Percentiles rank a stretch among this genome's conserved stretches.
Evolutionary conservation across 306 rosid species (phyloP).

Genomic region (Hippophae rhamnoides): DNA sequence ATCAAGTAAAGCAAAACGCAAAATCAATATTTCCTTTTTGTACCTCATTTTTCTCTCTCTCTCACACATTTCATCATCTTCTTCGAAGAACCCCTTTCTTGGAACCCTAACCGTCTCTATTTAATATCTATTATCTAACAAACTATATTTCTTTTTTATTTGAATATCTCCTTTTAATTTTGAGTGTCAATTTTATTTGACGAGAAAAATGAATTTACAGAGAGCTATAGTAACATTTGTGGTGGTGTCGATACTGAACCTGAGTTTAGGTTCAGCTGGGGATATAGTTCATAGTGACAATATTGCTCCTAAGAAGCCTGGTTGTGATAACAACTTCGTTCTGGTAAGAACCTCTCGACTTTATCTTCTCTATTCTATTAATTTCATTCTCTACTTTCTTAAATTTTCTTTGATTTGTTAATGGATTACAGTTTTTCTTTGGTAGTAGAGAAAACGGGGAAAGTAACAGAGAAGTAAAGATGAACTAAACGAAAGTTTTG

Average conservation of each 20-base stretch:
- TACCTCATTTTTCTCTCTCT: background rate
- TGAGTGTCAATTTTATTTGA: background rate
- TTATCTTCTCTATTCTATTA: background rate
- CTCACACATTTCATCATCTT: constrained; percentile 16
- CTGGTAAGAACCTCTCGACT: constrained; percentile 45
- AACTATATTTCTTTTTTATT: background rate
- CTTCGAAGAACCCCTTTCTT: constrained; percentile 18
- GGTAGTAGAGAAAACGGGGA: background rate
- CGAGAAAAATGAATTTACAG: constrained; percentile 41
- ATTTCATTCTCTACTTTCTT: background rate
- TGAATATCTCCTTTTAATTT: background rate
- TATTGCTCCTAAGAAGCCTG: constrained; percentile 73
- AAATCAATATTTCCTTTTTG: constrained; percentile 12
- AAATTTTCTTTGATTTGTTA: background rate
- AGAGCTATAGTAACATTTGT: constrained; percentile 23
- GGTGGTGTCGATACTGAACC: constrained; percentile 27
- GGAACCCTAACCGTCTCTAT: constrained; percentile 20
- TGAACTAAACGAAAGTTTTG: too few relatives aligned
- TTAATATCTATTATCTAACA: background rate
- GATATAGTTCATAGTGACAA: constrained; percentile 87
- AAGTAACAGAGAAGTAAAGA: too few relatives aligned
- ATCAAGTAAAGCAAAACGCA: constrained; percentile 16
- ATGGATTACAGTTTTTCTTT: background rate
- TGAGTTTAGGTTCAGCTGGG: constrained; percentile 54
- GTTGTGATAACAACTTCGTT: constrained; percentile 84